Conservation (phyloP, 2,329 filamentous ascomycete species). For the Lecanicillium sp. region DNA sequence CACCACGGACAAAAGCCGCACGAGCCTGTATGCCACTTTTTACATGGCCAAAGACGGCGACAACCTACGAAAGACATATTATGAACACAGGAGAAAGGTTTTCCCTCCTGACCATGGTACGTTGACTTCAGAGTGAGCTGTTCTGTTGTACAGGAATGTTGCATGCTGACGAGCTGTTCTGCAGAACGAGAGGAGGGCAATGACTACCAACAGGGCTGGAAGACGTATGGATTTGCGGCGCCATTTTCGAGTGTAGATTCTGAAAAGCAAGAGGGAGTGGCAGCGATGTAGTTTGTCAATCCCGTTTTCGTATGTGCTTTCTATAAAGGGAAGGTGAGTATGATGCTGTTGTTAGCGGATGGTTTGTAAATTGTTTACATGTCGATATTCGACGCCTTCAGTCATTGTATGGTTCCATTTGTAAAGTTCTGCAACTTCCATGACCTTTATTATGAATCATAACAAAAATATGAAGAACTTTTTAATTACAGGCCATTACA, state of each 20-base stretch:
- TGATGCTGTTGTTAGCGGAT: too few species aligned
- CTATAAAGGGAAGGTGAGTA: too few species aligned
- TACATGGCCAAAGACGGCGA: conserved; percentile 3
- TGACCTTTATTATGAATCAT: too few species aligned
- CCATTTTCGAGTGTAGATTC: background rate
- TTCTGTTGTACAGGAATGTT: background rate
- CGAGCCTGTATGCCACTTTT: conserved; percentile 4
- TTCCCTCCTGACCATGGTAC: conserved; percentile 3
- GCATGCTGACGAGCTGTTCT: background rate
- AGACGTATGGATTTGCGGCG: background rate
- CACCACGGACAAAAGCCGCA: background rate
- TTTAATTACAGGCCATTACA: too few species aligned
- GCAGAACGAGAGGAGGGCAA: background rate
- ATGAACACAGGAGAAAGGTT: conserved; percentile 1
- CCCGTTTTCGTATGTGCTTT: too few species aligned
- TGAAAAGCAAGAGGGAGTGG: too few species aligned
- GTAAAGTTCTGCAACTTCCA: too few species aligned
- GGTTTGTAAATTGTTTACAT: too few species aligned
- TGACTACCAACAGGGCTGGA: background rate
- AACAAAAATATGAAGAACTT: too few species aligned
- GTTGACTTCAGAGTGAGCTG: background rate
- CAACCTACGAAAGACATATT: background rate
- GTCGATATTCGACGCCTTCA: too few species aligned
- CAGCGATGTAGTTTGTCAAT: too few species aligned
- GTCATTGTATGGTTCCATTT: too few species aligned